Evolutionary conservation across 768 basidiomycete genomes (phyloP).

Genomic region (Tylopilus balloui): DNA sequence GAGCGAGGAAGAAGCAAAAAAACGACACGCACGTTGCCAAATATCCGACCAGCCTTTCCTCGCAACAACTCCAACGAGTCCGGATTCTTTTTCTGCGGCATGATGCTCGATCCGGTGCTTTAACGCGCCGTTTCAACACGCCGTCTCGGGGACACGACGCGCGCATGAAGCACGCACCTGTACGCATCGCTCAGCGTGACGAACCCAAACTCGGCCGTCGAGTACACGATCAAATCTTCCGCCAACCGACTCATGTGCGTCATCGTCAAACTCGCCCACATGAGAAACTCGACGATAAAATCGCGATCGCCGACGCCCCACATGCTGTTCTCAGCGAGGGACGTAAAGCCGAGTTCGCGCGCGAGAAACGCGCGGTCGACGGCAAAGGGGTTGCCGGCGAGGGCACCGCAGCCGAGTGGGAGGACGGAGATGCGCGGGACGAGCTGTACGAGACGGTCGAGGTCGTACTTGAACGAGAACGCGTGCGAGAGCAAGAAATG

Average conservation of each 20-base stretch:
- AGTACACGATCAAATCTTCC: constrained; percentile 95
- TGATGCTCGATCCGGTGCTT: constrained; percentile 99
- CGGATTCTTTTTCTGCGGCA: constrained; percentile 99
- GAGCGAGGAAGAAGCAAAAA: not conserved
- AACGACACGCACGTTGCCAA: constrained; percentile 67
- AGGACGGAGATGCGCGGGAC: constrained; percentile 88
- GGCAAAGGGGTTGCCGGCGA: constrained; percentile 94
- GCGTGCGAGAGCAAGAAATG: constrained; percentile 95
- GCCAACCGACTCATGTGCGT: constrained; percentile 91
- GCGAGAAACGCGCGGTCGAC: constrained; percentile 93
- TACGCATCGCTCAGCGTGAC: constrained; percentile 96
- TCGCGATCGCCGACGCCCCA: constrained; percentile 97
- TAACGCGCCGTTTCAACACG: not conserved
- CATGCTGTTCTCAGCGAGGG: constrained; percentile 91
- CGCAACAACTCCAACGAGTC: constrained; percentile 94
- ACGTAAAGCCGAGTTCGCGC: constrained; percentile 82
- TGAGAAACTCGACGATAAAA: constrained; percentile 94
- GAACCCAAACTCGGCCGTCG: constrained; percentile 96
- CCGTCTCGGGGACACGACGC: not conserved
- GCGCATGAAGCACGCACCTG: constrained; percentile 55
- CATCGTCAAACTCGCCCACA: constrained; percentile 93
- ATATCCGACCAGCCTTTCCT: constrained; percentile 91
- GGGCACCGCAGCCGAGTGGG: constrained; percentile 89
- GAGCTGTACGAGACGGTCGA: constrained; percentile 78
- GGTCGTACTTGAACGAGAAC: constrained; percentile 86